Base-by-base conservation (phyloP, 2,329 filamentous ascomycete genomes). In the Teratosphaeria destructans region DNA sequence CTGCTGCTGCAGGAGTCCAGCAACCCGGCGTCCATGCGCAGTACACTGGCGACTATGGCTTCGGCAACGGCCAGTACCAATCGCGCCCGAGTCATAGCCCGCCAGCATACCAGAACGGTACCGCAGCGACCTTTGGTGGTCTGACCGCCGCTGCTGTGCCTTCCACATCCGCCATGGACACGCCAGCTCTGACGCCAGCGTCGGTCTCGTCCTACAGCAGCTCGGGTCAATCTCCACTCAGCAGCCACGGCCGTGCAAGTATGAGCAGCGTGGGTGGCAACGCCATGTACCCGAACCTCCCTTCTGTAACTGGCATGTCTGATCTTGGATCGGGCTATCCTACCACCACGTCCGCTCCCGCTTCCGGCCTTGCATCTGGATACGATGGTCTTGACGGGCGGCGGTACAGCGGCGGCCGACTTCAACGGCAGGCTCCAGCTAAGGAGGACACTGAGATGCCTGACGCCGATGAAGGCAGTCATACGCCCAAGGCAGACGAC, bases 1-100 rank as follows among this genome's bases (percentile, higher is more conserved):
- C 90, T 35, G 89, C 90, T 2, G 85, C 85, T 12, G 87, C 88
- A 52, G 88, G 89, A 60, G 83, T 95, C 60, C 88, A 89, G 67
- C 85, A 91, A 63, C 85, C 88, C 56, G 86, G 85, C 61, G 77
- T 83, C 16, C 87, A 90, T 71, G 86, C 88, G 68, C 70, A 72
- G 52, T 70, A 70, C 63, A 65, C 71, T 19, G 70, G 68, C 58
- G 70, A 70, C 59, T 70, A 70, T 60, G 82, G 81, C 70, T 79
- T 82, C 56, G 76, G 79, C 19, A 81, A 78, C 66, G 76, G 82
- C 69, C 82, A 81, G 53, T 59, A 57, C 47, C 62, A 66, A 37
- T 82, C 81, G 70, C 80, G 82, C 57, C 77, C 79, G 8, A 84
- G 81, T 66, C 76, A 84, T 69, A 84, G 82, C 57, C 82, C 83